These are phyloP conservation scores for Lipomyces mesembrius DNA, from an alignment of 805 yeast genomes.

Conservation along the genomic window DNA sequence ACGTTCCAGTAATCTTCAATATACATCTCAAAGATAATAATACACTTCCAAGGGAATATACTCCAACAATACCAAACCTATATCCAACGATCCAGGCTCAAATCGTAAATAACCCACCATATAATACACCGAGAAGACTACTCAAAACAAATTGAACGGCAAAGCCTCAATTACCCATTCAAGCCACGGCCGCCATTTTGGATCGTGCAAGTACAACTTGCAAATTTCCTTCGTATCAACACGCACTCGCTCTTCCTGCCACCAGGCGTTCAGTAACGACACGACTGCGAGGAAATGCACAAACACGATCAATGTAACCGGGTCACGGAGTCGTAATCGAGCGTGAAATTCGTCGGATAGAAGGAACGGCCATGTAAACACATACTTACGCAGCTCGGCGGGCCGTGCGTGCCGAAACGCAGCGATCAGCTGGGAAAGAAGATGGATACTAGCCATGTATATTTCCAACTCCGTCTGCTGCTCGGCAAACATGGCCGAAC, in stretches of 20 bases:
- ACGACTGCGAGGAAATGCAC: conserved; percentile 34
- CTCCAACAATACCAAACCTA: too few species aligned
- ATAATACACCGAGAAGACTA: background rate
- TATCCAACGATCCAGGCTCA: background rate
- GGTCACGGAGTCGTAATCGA: conserved; percentile 28
- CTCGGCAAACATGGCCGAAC: conserved; percentile 6
- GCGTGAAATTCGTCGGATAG: conserved; percentile 28
- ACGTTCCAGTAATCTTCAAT: too few species aligned
- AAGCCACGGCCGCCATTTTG: conserved; percentile 35
- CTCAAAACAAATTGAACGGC: conserved; percentile 21
- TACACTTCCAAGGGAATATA: too few species aligned
- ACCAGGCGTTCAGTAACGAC: conserved; percentile 34
- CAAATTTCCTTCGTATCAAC: conserved; percentile 28
- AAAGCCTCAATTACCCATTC: conserved; percentile 29
- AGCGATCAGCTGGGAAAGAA: conserved; percentile 28
- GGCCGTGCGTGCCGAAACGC: conserved; percentile 30
- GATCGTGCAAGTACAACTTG: conserved; percentile 16
- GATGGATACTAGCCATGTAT: conserved; percentile 27
- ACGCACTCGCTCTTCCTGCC: conserved; percentile 37
- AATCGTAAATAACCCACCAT: background rate
- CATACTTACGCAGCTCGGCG: conserved; percentile 36
- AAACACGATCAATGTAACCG: conserved; percentile 27
- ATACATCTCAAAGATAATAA: too few species aligned
- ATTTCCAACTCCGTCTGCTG: conserved; percentile 23
- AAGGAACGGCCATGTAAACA: conserved; percentile 37